These are phyloP conservation scores for Tirmania nivea DNA, from an alignment of 495 filamentous ascomycete genomes.

Conservation along the genomic window DNA sequence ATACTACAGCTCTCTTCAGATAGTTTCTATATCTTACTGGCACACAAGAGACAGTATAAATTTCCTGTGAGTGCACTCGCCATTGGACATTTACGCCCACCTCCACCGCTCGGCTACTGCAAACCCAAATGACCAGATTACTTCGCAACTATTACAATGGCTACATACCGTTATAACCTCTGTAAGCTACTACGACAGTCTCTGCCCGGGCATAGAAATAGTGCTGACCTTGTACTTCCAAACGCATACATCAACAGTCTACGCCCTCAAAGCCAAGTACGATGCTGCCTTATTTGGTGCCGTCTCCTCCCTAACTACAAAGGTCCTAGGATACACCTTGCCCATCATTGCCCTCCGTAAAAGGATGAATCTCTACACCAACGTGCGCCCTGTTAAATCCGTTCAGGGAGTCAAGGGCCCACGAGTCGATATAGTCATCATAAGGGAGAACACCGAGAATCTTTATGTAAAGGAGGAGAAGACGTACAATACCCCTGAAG, in stretches of 20 bases:
- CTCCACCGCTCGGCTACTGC: neutral
- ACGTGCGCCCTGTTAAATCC: constrained; percentile 88
- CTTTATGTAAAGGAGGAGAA: constrained; percentile 95
- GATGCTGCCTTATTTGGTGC: constrained; percentile 93
- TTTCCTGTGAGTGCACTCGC: no score
- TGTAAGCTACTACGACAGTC: constrained; percentile 27
- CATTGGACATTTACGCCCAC: no score
- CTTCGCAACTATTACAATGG: constrained; percentile 63
- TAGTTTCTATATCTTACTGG: no score
- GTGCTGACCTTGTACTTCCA: neutral
- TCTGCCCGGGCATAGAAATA: neutral
- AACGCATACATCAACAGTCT: constrained; percentile 74
- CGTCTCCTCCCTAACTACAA: constrained; percentile 63
- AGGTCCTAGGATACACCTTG: constrained; percentile 84
- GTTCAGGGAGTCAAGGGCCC: constrained; percentile 33
- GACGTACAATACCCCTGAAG: constrained; percentile 45
- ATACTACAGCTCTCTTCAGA: no score
- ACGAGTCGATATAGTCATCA: constrained; percentile 89
- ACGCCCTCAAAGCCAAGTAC: constrained; percentile 65
- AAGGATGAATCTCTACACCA: constrained; percentile 84
- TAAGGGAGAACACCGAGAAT: constrained; percentile 96
- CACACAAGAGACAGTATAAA: no score
- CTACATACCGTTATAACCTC: constrained; percentile 73
- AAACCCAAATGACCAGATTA: constrained; percentile 2
- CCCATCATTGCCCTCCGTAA: constrained; percentile 96